phyloP scores from a whole-genome alignment of 1,284 basidiomycete species.

The Cryptococcus sp. region DNA sequence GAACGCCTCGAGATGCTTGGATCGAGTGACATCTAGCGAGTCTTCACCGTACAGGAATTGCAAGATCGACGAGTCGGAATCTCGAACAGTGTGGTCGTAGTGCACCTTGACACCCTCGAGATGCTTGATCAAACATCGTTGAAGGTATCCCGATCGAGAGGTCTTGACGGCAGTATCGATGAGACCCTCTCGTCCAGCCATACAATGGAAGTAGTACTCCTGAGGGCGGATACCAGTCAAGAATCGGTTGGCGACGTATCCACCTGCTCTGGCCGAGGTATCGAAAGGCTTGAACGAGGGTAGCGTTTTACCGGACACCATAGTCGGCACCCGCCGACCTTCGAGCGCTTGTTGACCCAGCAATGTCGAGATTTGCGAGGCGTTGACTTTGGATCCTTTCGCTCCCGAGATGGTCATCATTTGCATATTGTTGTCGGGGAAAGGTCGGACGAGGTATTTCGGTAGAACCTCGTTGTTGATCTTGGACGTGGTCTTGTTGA shows the following conservation, averaged over 20 bases:
- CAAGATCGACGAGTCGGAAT: constrained; percentile 85
- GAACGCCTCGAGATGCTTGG: constrained; percentile 83
- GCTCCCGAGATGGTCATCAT: constrained; percentile 98
- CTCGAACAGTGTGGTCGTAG: constrained; percentile 97
- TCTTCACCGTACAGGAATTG: constrained; percentile 99
- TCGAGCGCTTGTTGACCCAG: constrained; percentile 97
- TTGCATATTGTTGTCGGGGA: constrained; percentile 99
- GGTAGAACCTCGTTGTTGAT: constrained; percentile 85
- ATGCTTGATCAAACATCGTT: constrained; percentile 98
- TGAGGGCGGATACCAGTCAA: constrained; percentile 97
- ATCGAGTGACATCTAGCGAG: constrained; percentile 91
- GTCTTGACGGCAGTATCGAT: constrained; percentile 99
- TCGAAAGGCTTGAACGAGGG: constrained; percentile 97
- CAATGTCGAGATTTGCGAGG: constrained; percentile 93
- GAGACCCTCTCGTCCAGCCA: constrained; percentile 97
- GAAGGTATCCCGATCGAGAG: constrained; percentile 94
- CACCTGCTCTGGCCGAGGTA: constrained; percentile 93
- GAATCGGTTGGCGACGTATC: constrained; percentile 99
- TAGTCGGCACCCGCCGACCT: constrained; percentile 95
- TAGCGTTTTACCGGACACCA: constrained; percentile 98
- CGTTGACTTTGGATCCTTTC: constrained; percentile 96
- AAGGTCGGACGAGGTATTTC: constrained; percentile 78
- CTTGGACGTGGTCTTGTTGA: constrained; percentile 86
- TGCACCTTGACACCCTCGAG: constrained; percentile 93
- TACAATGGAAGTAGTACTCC: constrained; percentile 99